A percentile compares a stretch with the other conserved stretches of the same genome.
phyloP scores from a whole-genome alignment of 2,329 filamentous ascomycete genomes.

The Penicillium paneum region DNA sequence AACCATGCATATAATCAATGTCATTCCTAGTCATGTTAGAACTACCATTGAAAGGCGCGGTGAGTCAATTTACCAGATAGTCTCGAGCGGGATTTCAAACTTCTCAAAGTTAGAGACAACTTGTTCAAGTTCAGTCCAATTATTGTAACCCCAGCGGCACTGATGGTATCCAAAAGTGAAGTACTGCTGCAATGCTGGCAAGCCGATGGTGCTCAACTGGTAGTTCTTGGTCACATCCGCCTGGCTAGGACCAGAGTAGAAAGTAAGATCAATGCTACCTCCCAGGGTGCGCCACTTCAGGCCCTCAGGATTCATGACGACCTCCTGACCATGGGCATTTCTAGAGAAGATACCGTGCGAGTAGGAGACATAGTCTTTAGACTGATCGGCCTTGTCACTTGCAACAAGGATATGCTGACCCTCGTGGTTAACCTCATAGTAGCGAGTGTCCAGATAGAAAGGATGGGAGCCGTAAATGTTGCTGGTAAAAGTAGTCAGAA shows the following conservation, averaged over 20 bases:
- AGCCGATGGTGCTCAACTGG: slow-evolving; percentile 62
- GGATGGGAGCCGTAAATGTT: slow-evolving; percentile 77
- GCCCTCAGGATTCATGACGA: slow-evolving; percentile 60
- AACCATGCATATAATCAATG: slow-evolving; percentile 59
- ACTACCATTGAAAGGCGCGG: background rate
- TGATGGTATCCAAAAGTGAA: slow-evolving; percentile 80
- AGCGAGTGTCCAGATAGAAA: slow-evolving; percentile 76
- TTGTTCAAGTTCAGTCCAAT: slow-evolving; percentile 64
- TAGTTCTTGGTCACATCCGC: slow-evolving; percentile 69
- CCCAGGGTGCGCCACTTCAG: slow-evolving; percentile 73
- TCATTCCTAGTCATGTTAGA: slow-evolving; percentile 31
- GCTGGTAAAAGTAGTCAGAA: slow-evolving; percentile 13
- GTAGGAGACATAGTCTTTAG: slow-evolving; percentile 59
- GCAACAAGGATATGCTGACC: slow-evolving; percentile 54
- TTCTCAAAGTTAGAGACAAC: slow-evolving; percentile 53
- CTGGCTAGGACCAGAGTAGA: slow-evolving; percentile 70
- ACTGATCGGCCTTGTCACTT: slow-evolving; percentile 51
- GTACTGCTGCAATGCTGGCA: slow-evolving; percentile 77
- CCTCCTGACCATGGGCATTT: slow-evolving; percentile 73
- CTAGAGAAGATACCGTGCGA: slow-evolving; percentile 76
- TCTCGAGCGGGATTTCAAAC: slow-evolving; percentile 57
- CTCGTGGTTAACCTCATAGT: slow-evolving; percentile 58
- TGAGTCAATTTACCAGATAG: slow-evolving; percentile 38
- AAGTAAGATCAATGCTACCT: slow-evolving; percentile 74
- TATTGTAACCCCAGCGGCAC: slow-evolving; percentile 77